A percentile compares a stretch with the other conserved stretches of the same genome.
These are phyloP conservation scores for Huntiella moniliformis DNA, from an alignment of 2,329 filamentous ascomycete species.

Conservation along the genomic window DNA sequence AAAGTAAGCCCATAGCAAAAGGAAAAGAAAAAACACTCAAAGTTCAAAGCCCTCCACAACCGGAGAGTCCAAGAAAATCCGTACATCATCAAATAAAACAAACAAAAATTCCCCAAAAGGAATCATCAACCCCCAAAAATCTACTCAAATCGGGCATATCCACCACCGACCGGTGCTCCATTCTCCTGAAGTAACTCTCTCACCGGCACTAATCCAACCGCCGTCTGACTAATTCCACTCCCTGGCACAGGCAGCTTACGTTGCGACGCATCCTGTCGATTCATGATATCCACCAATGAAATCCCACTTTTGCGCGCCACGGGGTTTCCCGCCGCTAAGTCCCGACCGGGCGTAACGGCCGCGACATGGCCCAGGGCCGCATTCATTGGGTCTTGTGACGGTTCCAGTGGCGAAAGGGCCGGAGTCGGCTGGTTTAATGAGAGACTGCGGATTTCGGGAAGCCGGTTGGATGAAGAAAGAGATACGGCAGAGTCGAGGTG, in stretches of 20 bases:
- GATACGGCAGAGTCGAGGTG: constrained; percentile 31
- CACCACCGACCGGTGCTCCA: constrained; percentile 55
- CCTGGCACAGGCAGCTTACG: constrained; percentile 82
- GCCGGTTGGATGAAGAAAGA: constrained; percentile 41
- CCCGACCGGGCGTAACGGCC: constrained; percentile 27
- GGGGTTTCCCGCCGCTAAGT: constrained; percentile 21
- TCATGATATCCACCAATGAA: constrained; percentile 83
- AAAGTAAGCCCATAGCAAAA: too few relatives aligned
- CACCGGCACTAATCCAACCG: constrained; percentile 49
- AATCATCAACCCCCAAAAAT: constrained; percentile 5
- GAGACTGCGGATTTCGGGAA: constrained; percentile 64
- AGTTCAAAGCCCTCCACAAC: neutral
- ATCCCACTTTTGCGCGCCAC: constrained; percentile 41
- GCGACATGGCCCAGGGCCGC: constrained; percentile 18
- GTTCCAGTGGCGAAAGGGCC: constrained; percentile 40
- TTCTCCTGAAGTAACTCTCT: constrained; percentile 58
- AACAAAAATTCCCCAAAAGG: too few relatives aligned
- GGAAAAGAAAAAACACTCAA: too few relatives aligned
- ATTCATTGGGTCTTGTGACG: constrained; percentile 14
- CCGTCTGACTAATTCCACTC: constrained; percentile 31
- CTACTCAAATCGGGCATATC: constrained; percentile 61
- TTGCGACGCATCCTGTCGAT: constrained; percentile 67
- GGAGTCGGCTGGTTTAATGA: constrained; percentile 32
- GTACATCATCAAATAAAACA: neutral
- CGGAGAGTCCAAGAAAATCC: neutral